Base-by-base conservation (phyloP, 2,329 filamentous ascomycete genomes). In the Cladosporium sp. region DNA sequence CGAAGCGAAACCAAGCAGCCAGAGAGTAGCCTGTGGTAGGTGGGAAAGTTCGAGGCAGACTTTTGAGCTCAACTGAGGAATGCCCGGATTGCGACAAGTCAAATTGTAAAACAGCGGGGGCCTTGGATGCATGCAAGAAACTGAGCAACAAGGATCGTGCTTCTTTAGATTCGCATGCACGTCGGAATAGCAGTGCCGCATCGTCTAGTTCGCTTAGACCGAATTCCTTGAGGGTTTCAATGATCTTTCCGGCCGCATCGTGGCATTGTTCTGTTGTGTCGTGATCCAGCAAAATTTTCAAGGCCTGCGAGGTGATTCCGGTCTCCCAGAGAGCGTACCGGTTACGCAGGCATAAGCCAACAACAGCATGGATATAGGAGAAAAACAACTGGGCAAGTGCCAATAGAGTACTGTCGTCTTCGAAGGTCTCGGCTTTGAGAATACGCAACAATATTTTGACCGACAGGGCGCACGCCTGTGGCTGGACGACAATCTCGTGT, bases 51-150 rank as follows among this genome's bases (percentile, higher is more conserved):
- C 91, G 88, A 6, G 92, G 92, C 28, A 99, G 82, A n/a, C 88
- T 93, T 8, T 92, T 87, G 30, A 99, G 82, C 76, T 99, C 96
- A 67, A 98, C 86, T 0, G 95, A 97, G 16, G 92, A 91, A 77
- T 92, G 94, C 0, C 96, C 96, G 76, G 93, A 85, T 18, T 92
- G 81, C 1, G 93, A 95, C 25, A 99, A 83, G 76, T 99, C 95
- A 77, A 99, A 98, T 71, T 98, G 93, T 70, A 99, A 90, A 76
- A 91, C 93, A 0, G 93, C 87, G 6, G 95, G 92, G 16, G 88
- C 86, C 69, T 89, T 88, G 66, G 94, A 92, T 58, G 84, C 84
- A 68, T 88, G 88, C 69, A 96, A 86, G 75, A 91, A 89, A 61
- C 88, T 85, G 23, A 96, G 81, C 7, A 91, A 81, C 73, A 96